Evolutionary conservation across 176 grass and related monocot species (phyloP).

Genomic region (Aegilops umbellulata): DNA sequence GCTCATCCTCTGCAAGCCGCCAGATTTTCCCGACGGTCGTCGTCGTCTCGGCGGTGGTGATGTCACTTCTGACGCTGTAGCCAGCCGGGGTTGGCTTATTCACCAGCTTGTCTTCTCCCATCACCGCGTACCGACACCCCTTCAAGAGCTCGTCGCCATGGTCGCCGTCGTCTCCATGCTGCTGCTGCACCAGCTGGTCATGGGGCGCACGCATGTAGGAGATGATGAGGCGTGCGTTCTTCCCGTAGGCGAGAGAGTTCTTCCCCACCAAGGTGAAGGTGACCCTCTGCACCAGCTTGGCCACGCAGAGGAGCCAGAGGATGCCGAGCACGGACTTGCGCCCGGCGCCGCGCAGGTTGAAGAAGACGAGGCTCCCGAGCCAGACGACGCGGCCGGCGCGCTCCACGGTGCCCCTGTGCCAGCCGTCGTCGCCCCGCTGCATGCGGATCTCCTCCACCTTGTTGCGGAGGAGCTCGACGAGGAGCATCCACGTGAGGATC

Average conservation of each 20-base stretch:
- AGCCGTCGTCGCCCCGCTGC: not conserved
- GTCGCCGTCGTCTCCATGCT: not conserved
- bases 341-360: not conserved
- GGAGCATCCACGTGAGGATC: slow-evolving; percentile 14
- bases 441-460: slow-evolving; percentile 26
- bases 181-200: not conserved
- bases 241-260: slow-evolving; percentile 5
- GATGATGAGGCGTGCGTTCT: slow-evolving; percentile 9
- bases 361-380: slow-evolving; percentile 33
- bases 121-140: not conserved
- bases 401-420: slow-evolving; percentile 5
- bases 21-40: slow-evolving; percentile 12
- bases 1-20: not conserved
- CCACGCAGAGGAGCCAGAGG: slow-evolving; percentile 28
- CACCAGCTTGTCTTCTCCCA: slow-evolving; percentile 18
- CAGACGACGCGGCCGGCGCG: slow-evolving; percentile 16
- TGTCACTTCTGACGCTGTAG: not conserved
- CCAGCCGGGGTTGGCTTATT: not conserved
- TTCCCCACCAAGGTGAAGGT: not conserved
- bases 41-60: not conserved
- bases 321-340: not conserved
- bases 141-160: not conserved
- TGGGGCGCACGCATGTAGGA: slow-evolving; percentile 1
- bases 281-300: slow-evolving; percentile 12
- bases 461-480: slow-evolving; percentile 12